Evolutionary conservation across 2,329 filamentous ascomycete genomes (phyloP).

Genomic region (Daldinia eschscholtzii): DNA sequence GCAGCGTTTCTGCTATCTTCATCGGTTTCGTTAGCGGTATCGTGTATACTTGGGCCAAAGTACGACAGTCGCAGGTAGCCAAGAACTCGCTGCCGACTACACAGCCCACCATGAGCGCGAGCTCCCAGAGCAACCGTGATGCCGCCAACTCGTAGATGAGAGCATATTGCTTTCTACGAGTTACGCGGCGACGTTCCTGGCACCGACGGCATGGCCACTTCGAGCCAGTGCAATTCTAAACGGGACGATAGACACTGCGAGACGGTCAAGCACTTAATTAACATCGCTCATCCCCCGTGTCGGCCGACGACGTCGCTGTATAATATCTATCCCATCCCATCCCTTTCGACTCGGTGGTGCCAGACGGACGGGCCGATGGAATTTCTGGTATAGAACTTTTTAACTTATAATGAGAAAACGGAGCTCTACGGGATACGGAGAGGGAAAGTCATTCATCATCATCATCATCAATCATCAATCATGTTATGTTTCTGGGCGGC

Average conservation of each 20-base stretch:
- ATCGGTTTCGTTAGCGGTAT: conserved; percentile 93
- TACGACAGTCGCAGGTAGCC: conserved; percentile 78
- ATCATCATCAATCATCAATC: conserved; percentile 18
- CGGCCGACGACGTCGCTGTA: conserved; percentile 47
- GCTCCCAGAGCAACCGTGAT: conserved; percentile 90
- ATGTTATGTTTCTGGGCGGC: conserved; percentile 36
- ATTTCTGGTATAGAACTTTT: conserved; percentile 51
- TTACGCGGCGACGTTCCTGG: conserved; percentile 20
- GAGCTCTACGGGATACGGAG: conserved; percentile 44
- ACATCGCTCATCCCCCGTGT: conserved; percentile 23
- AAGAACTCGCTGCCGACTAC: conserved; percentile 77
- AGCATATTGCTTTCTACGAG: conserved; percentile 16
- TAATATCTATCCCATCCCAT: conserved; percentile 44
- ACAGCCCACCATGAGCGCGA: conserved; percentile 83
- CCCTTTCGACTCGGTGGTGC: conserved; percentile 39
- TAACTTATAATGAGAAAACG: conserved; percentile 47
- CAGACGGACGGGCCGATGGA: conserved; percentile 42
- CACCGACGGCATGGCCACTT: conserved; percentile 30
- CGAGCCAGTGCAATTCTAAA: conserved; percentile 36
- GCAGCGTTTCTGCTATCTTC: conserved; percentile 89
- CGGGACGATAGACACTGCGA: conserved; percentile 36
- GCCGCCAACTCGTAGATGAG: conserved; percentile 73
- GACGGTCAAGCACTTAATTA: conserved; percentile 26
- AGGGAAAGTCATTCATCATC: conserved; percentile 28
- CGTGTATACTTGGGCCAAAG: conserved; percentile 88